Percentiles rank a stretch among this genome's conserved stretches.
These are phyloP conservation scores for Talaromyces sp. DNA, from an alignment of 2,329 filamentous ascomycete genomes.

Conservation along the genomic window DNA sequence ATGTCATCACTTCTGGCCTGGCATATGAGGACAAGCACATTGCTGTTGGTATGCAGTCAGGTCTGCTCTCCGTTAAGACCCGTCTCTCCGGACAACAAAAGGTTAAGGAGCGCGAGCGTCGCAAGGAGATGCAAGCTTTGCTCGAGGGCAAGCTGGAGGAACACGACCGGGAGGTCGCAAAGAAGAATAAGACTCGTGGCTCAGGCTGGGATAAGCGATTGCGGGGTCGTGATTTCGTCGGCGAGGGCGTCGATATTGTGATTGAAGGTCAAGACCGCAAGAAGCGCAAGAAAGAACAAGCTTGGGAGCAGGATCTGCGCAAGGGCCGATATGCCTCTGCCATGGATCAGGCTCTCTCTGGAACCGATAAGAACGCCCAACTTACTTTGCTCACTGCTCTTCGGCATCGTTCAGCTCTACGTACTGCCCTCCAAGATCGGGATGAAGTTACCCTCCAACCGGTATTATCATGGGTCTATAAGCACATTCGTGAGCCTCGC, in stretches of 20 bases:
- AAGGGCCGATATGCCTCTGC: conserved; percentile 76
- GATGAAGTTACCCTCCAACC: conserved; percentile 82
- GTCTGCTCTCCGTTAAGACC: conserved; percentile 86
- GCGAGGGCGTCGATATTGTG: conserved; percentile 83
- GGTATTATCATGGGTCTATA: conserved; percentile 79
- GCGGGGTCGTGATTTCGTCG: conserved; percentile 75
- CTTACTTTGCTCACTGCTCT: conserved; percentile 82
- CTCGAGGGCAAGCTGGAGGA: conserved; percentile 76
- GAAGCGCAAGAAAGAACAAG: conserved; percentile 66
- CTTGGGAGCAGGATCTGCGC: conserved; percentile 81
- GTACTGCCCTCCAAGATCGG: conserved; percentile 75
- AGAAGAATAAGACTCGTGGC: conserved; percentile 62
- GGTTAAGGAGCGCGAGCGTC: conserved; percentile 71
- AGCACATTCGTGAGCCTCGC: conserved; percentile 78
- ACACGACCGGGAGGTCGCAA: conserved; percentile 71
- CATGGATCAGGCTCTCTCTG: conserved; percentile 74
- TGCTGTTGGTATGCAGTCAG: conserved; percentile 91
- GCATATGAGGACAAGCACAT: conserved; percentile 85
- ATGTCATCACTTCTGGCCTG: conserved; percentile 69
- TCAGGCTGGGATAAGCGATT: conserved; percentile 64
- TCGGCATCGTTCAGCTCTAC: conserved; percentile 82
- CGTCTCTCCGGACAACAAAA: conserved; percentile 84
- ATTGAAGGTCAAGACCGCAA: conserved; percentile 70
- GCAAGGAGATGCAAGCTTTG: conserved; percentile 82
- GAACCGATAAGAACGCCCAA: conserved; percentile 61